Base-by-base conservation (phyloP, 805 yeast genomes). In the Komagataella kurtzmanii region DNA sequence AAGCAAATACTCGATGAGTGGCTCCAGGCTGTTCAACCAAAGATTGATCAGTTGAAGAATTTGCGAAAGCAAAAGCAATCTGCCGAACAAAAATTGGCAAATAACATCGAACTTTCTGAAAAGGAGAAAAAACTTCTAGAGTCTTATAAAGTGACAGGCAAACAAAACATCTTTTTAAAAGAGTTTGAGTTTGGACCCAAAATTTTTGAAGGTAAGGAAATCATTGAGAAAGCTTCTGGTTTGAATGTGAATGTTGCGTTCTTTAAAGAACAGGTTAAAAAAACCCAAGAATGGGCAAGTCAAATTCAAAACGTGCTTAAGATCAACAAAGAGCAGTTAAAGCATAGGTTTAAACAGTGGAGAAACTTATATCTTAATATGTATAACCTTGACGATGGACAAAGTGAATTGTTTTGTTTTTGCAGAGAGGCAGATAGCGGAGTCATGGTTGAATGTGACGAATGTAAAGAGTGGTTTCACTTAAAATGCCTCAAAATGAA, bases 391-490 rank as follows among this genome's bases (percentile, higher is more conserved):
- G 40, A 30, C 14, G 40, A 30, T 30, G 40, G 40, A 10, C 14
- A 49, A 3, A 49, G 44, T 46, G 43, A 52, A 7, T 57, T 53
- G 19, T 83, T 78, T 59, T 84, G 90, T 59, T 66, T 80, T 52
- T 84, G 91, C 62, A 71, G 88, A 48, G 76, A 74, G 49, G 64
- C 64, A 21, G 90, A 83, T 57, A 63, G 73, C 57, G 75, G 85
- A 6, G 73, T 76, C 0, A 83, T 83, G 86, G 77, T 82, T 47
- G 84, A 78, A 53, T 84, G 90, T 65, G 89, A 83, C 55, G 65
- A 62, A 17, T 85, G 91, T 62, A 70, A 74, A 51, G 88, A 83
- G 58, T 83, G 89, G 89, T 84, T 77, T 59, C 90, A 84, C 60
- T 73, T 75, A 48, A 65, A 64, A 14, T 84, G 90, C 63, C 68